Evolutionary conservation across 2,329 filamentous ascomycete genomes (phyloP).

Genomic region (Byssoonygena ceratinophila): DNA sequence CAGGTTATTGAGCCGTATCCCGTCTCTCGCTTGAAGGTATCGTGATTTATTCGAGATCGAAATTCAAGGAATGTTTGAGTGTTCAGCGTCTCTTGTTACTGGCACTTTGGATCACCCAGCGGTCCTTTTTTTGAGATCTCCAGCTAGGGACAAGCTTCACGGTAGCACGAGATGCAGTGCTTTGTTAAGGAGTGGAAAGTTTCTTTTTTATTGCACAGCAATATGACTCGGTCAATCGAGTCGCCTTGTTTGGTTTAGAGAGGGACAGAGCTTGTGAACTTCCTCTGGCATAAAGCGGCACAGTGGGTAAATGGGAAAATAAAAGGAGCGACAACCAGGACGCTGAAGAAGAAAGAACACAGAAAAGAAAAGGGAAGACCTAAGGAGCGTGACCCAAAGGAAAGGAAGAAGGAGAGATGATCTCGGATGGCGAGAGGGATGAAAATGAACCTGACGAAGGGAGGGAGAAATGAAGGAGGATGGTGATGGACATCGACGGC

Average conservation of each 20-base stretch:
- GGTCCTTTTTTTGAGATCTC: neutral
- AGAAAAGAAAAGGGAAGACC: slow-evolving; percentile 15
- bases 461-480: slow-evolving; percentile 3
- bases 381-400: slow-evolving; percentile 21
- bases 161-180: neutral
- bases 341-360: slow-evolving; percentile 14
- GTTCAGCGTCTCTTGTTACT: neutral
- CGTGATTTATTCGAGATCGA: neutral
- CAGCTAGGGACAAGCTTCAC: slow-evolving; percentile 5
- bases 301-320: neutral
- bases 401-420: slow-evolving; percentile 18
- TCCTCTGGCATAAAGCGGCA: neutral
- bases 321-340: slow-evolving; percentile 12
- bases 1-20: neutral
- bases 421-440: slow-evolving; percentile 12
- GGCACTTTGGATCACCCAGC: neutral
- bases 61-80: neutral
- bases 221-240: slow-evolving; percentile 1
- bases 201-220: slow-evolving; percentile 9
- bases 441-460: slow-evolving; percentile 7
- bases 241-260: slow-evolving; percentile 1
- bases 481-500: neutral
- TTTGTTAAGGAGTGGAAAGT: slow-evolving; percentile 1
- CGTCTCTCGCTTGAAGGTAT: neutral
- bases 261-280: neutral